Base-by-base conservation (phyloP, 2,329 filamentous ascomycete species). In the Fusarium mangiferae region DNA sequence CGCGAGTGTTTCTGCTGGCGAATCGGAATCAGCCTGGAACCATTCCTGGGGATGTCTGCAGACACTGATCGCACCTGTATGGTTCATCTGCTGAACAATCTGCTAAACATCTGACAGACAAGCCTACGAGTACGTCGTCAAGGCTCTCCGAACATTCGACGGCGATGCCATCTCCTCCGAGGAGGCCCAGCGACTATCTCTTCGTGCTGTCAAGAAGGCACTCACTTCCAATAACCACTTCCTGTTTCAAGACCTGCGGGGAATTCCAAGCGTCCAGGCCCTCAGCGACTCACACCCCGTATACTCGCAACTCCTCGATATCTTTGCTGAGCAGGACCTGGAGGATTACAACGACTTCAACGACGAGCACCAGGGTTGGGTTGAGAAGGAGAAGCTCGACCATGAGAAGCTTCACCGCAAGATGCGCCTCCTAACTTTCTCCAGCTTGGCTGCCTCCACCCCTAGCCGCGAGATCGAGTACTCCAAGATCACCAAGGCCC, bases 331-430 rank as follows among this genome's bases (percentile, higher is more conserved):
- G 80, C 95, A 98, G 84, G 93, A 95, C 78, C 91, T 98, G 62
- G 95, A 98, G 82, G 94, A 98, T 84, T 98, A 96, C 87, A 93
- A 94, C 83, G 95, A 98, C 84, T 98, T 98, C 87, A 91, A 94
- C 82, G 93, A 97, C 79, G 94, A 97, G 85, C 94, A 98, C 84
- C 90, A 93, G 74, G 93, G 92, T 72, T 98, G 94, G 86, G 85
- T 98, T 70, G 92, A 95, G 83, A 89, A 92, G 79, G 90, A 94
- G 80, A 89, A 90, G 74, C 89, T 92, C 55, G 92, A 97, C 81
- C 88, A 89, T 79, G 89, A 90, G 60, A 91, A 90, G 72, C 90
- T 98, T 76, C 91, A 95, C 88, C 94, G 93, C 83, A 99, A 99
- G 89, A 98, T 98, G 89, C 94, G 96, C 77, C 91, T 99, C 51